Conservation (phyloP, 176 grass and related monocot genomes). For the Aegilops bicornis region DNA sequence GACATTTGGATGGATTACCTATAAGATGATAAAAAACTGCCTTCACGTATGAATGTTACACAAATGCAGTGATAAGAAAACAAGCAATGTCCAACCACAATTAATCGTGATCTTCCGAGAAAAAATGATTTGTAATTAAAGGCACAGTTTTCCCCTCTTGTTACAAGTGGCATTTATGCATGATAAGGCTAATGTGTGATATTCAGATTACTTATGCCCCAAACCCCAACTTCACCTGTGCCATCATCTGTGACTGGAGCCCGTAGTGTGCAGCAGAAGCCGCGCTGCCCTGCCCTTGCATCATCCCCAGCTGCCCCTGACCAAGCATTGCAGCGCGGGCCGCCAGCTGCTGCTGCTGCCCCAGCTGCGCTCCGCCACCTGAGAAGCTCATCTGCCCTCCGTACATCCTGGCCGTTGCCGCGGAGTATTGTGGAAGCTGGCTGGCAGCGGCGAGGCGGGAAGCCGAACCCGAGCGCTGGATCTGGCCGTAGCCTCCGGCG, state of each 20-base stretch:
- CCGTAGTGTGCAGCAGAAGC: slow-evolving; percentile 61
- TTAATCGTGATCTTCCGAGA: neutral
- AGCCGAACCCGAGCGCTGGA: slow-evolving; percentile 49
- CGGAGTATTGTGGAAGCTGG: slow-evolving; percentile 60
- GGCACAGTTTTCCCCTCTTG: neutral
- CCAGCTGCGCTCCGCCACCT: slow-evolving; percentile 45
- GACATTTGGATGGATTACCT: neutral
- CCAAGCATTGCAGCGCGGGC: slow-evolving; percentile 66
- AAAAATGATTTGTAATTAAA: neutral
- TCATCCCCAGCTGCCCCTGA: slow-evolving; percentile 68
- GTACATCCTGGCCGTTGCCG: slow-evolving; percentile 73
- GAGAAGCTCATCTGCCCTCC: slow-evolving; percentile 79
- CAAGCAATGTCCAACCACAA: neutral
- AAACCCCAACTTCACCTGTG: slow-evolving; percentile 54
- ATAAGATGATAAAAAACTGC: neutral
- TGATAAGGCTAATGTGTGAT: neutral
- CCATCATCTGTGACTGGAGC: slow-evolving; percentile 78
- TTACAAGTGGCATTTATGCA: neutral
- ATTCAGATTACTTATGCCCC: neutral
- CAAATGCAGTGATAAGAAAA: slow-evolving; percentile 1
- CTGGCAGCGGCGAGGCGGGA: slow-evolving; percentile 36
- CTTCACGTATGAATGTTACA: neutral
- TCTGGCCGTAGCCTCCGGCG: slow-evolving; percentile 41
- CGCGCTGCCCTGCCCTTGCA: slow-evolving; percentile 63
- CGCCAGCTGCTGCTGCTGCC: slow-evolving; percentile 63